A percentile compares a stretch with the other conserved stretches of the same genome.
Conservation (phyloP, 2,329 filamentous ascomycete species). For the Thielaviopsis euricoi region DNA sequence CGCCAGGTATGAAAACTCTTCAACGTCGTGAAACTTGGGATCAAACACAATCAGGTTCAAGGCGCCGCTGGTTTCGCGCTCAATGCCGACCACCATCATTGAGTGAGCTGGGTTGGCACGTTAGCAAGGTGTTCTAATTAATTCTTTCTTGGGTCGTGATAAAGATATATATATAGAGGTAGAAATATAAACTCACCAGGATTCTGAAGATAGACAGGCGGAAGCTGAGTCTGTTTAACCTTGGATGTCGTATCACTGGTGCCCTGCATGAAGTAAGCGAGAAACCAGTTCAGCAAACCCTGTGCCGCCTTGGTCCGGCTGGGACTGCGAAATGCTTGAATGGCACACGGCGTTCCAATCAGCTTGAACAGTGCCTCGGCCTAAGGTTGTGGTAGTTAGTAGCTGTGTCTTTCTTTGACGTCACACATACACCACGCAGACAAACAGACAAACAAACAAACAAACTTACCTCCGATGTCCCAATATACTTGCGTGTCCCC, state of each 20-base stretch:
- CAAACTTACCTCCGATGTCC: constrained; percentile 65
- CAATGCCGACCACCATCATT: constrained; percentile 74
- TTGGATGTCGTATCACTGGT: constrained; percentile 31
- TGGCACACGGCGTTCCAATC: constrained; percentile 46
- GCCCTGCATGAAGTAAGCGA: constrained; percentile 55
- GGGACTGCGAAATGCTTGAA: background rate
- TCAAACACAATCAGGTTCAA: constrained; percentile 73
- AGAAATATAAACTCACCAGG: constrained; percentile 31
- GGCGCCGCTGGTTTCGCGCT: constrained; percentile 46
- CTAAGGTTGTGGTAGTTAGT: constrained; percentile 23
- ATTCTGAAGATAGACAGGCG: constrained; percentile 85
- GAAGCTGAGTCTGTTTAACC: constrained; percentile 53
- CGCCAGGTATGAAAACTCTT: constrained; percentile 4
- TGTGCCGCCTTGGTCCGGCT: constrained; percentile 1
- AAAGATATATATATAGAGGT: background rate
- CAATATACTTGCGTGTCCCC: constrained; percentile 89
- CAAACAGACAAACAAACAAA: background rate
- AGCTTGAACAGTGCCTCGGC: constrained; percentile 63
- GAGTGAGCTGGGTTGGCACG: constrained; percentile 50
- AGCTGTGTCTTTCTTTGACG: background rate
- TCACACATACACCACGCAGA: no score
- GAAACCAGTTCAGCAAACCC: constrained; percentile 30
- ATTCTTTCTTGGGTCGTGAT: no score
- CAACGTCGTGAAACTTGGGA: constrained; percentile 26
- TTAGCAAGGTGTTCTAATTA: background rate